Evolutionary conservation across 176 grass and related monocot genomes (phyloP).

Genomic region (Hordeum marinum): DNA sequence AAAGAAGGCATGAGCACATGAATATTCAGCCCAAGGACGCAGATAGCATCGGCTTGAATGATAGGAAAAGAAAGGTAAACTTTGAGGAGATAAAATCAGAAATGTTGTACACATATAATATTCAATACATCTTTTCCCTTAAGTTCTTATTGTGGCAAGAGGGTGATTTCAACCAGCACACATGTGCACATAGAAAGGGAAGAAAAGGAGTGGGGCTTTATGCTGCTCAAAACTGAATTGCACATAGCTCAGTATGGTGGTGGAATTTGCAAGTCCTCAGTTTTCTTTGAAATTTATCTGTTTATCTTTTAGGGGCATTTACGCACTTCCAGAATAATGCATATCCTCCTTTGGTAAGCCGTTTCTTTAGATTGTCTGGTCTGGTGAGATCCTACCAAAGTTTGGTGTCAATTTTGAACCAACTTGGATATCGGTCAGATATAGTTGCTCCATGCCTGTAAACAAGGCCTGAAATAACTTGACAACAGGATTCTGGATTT

Average conservation of each 20-base stretch:
- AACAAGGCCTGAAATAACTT: background rate
- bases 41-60: constrained; percentile 48
- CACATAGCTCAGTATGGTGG: background rate
- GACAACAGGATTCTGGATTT: background rate
- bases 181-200: background rate
- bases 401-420: constrained; percentile 9
- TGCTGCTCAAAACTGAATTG: constrained; percentile 24
- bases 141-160: constrained; percentile 3
- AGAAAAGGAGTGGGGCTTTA: background rate
- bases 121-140: constrained; percentile 27
- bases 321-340: background rate
- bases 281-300: background rate
- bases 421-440: background rate
- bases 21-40: constrained; percentile 28
- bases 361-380: background rate
- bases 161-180: constrained; percentile 1
- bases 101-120: constrained; percentile 32
- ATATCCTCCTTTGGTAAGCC: constrained; percentile 1
- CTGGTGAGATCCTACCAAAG: background rate
- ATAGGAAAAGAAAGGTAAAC: constrained; percentile 84
- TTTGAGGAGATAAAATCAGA: constrained; percentile 50
- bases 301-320: background rate
- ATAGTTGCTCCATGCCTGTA: background rate
- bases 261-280: background rate
- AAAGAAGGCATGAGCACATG: constrained; percentile 34